Base-by-base conservation (phyloP, 441 rosid genomes). In the Raphanus hybrid region DNA sequence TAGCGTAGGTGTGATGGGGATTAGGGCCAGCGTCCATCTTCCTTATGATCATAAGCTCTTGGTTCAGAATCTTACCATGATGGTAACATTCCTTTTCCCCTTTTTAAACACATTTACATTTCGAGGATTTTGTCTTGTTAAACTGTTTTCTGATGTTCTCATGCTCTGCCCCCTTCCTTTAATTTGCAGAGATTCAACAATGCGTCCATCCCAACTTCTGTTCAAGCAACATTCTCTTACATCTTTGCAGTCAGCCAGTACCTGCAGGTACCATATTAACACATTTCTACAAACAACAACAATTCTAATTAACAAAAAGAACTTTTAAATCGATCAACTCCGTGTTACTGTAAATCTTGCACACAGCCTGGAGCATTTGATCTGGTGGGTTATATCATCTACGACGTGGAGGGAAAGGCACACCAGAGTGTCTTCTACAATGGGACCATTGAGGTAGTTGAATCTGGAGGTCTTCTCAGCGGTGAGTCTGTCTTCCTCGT, bases 381-480 rank as follows among this genome's bases (percentile, higher is more conserved):
- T 88, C 98, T 96, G 12, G 98, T 96, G 70, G 99, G 97, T 74
- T 86, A 93, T 64, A 67, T 94, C 71, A 58, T 91, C 52, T 93
- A 92, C 73, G 99, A 96, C 74, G 87, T 96, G 60, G 87, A 90
- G 77, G 89, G 90, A 76, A 88, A 90, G 66, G 91, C 98, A 29
- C 88, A 81, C 82, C 97, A 91, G 77, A 96, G 81, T 78, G 85
- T 86, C 52, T 93, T 93, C 84, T 92, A 89, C 80, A 96, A 96
- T 73, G 97, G 97, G 68, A 93, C 98, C 82, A 84, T 96, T 34
- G 99, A 96, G 88, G 98, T 94, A 52, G 89, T 89, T 61, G 98
- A 96, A 75, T 84, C 89, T 58, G 99, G 96, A 60, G 93, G 89
- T 67, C 86, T 94, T 80, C 75, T 94, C 74, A 93, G 94, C 69